Evolutionary conservation across 176 grass and related monocot genomes (phyloP).

Genomic region (Lolium rigidum): DNA sequence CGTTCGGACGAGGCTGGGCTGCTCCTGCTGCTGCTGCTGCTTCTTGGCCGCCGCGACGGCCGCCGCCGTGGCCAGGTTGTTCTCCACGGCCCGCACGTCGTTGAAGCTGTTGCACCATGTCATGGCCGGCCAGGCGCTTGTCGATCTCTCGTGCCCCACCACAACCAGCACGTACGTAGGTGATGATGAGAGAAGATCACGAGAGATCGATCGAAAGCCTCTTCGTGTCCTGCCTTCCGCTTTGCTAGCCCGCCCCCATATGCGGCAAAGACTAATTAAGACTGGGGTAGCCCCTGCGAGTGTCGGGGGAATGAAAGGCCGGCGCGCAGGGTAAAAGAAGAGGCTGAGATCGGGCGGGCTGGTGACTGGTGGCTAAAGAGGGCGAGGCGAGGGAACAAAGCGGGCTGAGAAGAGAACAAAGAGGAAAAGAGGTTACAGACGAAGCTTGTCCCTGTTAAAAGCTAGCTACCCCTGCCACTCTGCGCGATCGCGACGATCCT

Average conservation of each 20-base stretch:
- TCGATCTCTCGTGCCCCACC: neutral
- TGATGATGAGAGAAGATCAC: neutral
- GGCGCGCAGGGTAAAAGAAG: constrained; percentile 12
- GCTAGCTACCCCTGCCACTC: neutral
- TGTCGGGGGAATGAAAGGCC: constrained; percentile 46
- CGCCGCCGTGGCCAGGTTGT: constrained; percentile 57
- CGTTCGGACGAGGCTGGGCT: constrained; percentile 64
- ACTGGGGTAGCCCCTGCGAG: constrained; percentile 14
- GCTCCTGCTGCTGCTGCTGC: constrained; percentile 52
- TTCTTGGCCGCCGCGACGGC: constrained; percentile 51
- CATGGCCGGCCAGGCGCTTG: constrained; percentile 46
- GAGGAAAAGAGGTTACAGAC: constrained; percentile 61
- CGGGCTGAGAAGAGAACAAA: constrained; percentile 63
- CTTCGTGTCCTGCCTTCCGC: neutral
- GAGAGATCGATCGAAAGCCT: constrained; percentile 20
- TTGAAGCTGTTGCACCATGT: constrained; percentile 90
- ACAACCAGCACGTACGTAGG: neutral
- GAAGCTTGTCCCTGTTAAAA: constrained; percentile 91
- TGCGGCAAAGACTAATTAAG: constrained; percentile 41
- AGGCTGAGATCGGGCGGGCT: constrained; percentile 19
- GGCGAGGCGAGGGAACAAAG: constrained; percentile 62
- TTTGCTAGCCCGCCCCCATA: constrained; percentile 49
- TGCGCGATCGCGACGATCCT: constrained; percentile 8
- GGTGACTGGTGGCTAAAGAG: constrained; percentile 34
- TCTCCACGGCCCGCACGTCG: constrained; percentile 75